Conservation (phyloP, 2,329 filamentous ascomycete genomes). For the Ascochyta lentis region DNA sequence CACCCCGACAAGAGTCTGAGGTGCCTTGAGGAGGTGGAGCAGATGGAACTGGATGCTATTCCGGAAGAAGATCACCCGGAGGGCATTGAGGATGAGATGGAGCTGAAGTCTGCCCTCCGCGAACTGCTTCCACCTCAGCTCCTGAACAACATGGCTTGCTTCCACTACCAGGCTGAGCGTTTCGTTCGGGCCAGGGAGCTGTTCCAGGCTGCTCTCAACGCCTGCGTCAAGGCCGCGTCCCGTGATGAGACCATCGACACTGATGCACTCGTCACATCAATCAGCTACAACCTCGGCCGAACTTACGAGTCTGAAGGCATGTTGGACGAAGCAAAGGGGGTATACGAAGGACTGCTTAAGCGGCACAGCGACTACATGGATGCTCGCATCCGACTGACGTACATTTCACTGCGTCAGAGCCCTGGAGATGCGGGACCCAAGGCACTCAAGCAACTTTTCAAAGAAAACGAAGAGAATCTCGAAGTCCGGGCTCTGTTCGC, state of each 20-base stretch:
- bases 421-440: constrained; percentile 87
- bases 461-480: constrained; percentile 81
- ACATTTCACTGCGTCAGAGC: constrained; percentile 82
- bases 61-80: constrained; percentile 73
- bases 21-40: constrained; percentile 89
- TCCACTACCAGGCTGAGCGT: constrained; percentile 88
- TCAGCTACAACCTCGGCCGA: constrained; percentile 94
- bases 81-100: constrained; percentile 50
- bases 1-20: constrained; percentile 89
- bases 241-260: constrained; percentile 79
- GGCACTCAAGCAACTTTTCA: constrained; percentile 82
- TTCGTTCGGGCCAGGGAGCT: constrained; percentile 79
- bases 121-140: constrained; percentile 86
- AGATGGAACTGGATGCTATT: constrained; percentile 83
- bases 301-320: constrained; percentile 88
- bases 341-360: constrained; percentile 84
- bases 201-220: constrained; percentile 90
- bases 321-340: constrained; percentile 81
- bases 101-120: constrained; percentile 68
- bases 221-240: constrained; percentile 81
- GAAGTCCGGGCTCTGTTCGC: constrained; percentile 93
- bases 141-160: constrained; percentile 97
- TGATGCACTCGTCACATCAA: constrained; percentile 91
- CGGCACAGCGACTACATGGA: constrained; percentile 93
- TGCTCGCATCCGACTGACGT: constrained; percentile 85